Conservation (phyloP, 345 rosid genomes). For the Eucalyptus sp. region DNA sequence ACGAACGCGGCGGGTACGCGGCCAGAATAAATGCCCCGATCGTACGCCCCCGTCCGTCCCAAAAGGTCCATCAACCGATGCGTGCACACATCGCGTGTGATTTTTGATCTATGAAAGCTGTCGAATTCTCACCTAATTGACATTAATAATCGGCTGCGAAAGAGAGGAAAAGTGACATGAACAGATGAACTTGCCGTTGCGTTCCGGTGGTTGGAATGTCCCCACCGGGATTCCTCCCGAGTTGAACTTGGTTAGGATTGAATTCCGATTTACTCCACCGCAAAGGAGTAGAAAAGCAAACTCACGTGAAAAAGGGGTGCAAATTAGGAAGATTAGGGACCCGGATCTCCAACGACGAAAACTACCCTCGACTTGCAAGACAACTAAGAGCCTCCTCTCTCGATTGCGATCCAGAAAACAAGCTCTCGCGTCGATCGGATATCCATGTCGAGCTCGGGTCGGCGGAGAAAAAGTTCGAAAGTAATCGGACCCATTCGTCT, state of each 20-base stretch:
- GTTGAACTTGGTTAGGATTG: neutral
- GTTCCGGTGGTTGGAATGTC: neutral
- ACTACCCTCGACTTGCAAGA: neutral
- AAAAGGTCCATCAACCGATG: neutral
- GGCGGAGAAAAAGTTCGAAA: fast-evolving
- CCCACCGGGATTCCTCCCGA: neutral
- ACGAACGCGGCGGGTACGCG: neutral
- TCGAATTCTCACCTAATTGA: neutral
- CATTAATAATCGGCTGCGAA: neutral
- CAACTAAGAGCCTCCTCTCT: neutral
- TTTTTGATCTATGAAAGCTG: neutral
- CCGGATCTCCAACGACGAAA: neutral
- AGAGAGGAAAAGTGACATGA: neutral
- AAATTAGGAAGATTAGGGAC: neutral
- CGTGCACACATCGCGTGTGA: neutral
- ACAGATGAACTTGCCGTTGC: neutral
- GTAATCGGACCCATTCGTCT: fast-evolving
- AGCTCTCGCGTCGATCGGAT: neutral
- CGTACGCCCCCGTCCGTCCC: neutral
- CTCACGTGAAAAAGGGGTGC: neutral
- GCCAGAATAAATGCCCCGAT: neutral
- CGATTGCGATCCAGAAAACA: neutral
- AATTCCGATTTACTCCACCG: neutral
- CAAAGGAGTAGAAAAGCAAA: neutral
- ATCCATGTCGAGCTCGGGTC: neutral